Conservation (phyloP, 768 basidiomycete genomes). For the Gymnopilus dilepis region DNA sequence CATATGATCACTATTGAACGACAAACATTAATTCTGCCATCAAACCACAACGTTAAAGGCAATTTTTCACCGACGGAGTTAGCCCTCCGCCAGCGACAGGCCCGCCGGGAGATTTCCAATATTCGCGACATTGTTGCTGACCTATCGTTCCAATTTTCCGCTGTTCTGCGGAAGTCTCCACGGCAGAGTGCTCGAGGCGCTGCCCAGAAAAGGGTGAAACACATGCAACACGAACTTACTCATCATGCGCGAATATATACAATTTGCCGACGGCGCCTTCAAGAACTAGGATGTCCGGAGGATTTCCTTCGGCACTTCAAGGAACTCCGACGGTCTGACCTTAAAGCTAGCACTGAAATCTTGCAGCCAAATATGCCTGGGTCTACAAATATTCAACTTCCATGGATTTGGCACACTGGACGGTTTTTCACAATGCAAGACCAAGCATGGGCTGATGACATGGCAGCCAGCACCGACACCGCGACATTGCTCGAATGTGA, state of each 20-base stretch:
- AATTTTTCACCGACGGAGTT: not conserved
- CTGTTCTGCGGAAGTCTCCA: not conserved
- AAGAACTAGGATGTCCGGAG: not conserved
- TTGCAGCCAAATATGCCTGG: slow-evolving; percentile 1
- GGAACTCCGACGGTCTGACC: not conserved
- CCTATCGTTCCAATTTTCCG: not conserved
- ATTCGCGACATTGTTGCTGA: not conserved
- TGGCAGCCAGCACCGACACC: not conserved
- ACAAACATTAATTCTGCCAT: not conserved
- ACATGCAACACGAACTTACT: not conserved
- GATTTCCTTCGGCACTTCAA: not conserved
- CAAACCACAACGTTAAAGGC: not conserved
- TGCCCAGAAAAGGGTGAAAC: not conserved
- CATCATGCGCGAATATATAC: not conserved
- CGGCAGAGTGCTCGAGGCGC: not conserved
- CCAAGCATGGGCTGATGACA: not conserved
- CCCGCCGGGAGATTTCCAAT: not conserved
- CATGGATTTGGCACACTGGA: slow-evolving; percentile 7
- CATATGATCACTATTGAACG: no score
- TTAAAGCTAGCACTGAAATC: slow-evolving; percentile 1
- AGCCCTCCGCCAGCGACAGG: not conserved
- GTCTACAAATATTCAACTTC: not conserved
- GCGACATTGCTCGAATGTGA: slow-evolving; percentile 5
- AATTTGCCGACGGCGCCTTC: not conserved
- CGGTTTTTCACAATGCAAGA: not conserved